A percentile compares a stretch with the other conserved stretches of the same genome.
phyloP scores from a whole-genome alignment of 495 filamentous ascomycete genomes.

The Talaromyces proteolyticus region DNA sequence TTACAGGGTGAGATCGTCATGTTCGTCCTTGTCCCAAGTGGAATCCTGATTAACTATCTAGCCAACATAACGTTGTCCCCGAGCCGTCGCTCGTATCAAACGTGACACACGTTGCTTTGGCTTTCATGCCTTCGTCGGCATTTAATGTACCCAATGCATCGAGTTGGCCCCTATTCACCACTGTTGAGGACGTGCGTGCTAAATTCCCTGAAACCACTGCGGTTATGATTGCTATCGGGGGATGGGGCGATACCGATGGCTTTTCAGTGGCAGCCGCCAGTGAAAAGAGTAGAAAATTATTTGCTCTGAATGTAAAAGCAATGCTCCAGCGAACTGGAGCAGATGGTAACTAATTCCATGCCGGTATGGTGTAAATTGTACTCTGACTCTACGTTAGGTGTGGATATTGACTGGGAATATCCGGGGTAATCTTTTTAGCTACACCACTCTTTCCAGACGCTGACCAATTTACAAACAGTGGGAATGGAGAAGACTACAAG shows the following conservation, averaged over 20 bases:
- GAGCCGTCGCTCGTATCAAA: constrained; percentile 33
- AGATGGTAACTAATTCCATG: constrained; percentile 40
- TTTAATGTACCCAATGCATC: constrained; percentile 49
- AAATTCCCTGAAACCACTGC: constrained; percentile 54
- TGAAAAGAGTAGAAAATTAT: constrained; percentile 42
- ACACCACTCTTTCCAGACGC: neutral
- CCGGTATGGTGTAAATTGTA: constrained; percentile 11
- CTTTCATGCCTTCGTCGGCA: constrained; percentile 53
- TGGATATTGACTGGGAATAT: constrained; percentile 80
- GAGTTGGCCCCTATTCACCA: constrained; percentile 54
- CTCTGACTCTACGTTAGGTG: constrained; percentile 17
- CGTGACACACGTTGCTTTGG: constrained; percentile 62
- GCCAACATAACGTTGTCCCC: constrained; percentile 48
- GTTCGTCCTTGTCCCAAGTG: neutral
- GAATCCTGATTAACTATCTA: constrained; percentile 11
- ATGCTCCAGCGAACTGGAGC: constrained; percentile 59
- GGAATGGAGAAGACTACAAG: constrained; percentile 74
- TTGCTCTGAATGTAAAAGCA: constrained; percentile 56
- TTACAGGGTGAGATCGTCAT: constrained; percentile 41
- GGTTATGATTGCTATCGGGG: constrained; percentile 67
- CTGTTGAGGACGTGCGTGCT: constrained; percentile 47
- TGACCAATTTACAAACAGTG: constrained; percentile 26
- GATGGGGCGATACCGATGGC: constrained; percentile 64
- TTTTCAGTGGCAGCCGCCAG: constrained; percentile 54
- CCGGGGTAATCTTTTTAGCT: constrained; percentile 41